A percentile compares a stretch with the other conserved stretches of the same genome.
Evolutionary conservation across 2,329 filamentous ascomycete genomes (phyloP).

Genomic region (Curvularia sp.): DNA sequence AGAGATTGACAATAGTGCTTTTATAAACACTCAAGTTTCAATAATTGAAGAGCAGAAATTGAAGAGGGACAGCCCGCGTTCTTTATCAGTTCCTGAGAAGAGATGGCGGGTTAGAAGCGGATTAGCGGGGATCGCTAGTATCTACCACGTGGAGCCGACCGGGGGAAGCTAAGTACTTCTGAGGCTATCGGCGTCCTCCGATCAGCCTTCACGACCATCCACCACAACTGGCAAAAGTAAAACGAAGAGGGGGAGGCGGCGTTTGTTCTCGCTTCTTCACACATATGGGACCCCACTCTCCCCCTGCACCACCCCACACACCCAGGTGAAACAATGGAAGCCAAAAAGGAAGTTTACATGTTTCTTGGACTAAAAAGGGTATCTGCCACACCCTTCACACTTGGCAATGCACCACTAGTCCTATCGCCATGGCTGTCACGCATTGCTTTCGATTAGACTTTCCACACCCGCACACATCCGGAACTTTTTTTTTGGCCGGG

Average conservation of each 20-base stretch:
- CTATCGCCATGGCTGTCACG: constrained; percentile 7
- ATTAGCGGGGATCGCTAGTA: constrained; percentile 27
- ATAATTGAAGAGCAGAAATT: neutral
- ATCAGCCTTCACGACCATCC: constrained; percentile 13
- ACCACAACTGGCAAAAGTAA: constrained; percentile 18
- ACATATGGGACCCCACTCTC: neutral
- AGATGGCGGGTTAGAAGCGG: constrained; percentile 14
- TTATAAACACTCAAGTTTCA: neutral
- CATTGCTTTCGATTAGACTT: constrained; percentile 1
- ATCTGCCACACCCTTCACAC: neutral
- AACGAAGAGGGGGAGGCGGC: neutral
- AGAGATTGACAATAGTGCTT: neutral
- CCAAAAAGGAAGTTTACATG: constrained; percentile 6
- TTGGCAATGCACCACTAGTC: constrained; percentile 24
- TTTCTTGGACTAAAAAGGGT: neutral
- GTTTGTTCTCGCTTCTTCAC: constrained; percentile 3
- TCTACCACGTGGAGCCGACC: constrained; percentile 28
- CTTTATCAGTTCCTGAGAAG: constrained; percentile 28
- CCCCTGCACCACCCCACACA: no score
- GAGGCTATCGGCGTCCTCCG: constrained; percentile 28
- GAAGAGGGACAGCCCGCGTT: constrained; percentile 1
- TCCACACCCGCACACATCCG: constrained; percentile 2
- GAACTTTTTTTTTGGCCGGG: constrained; percentile 15
- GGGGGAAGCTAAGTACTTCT: constrained; percentile 5
- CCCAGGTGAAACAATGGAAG: neutral